Base-by-base conservation (phyloP, 345 rosid species). In the Brassica rapa region DNA sequence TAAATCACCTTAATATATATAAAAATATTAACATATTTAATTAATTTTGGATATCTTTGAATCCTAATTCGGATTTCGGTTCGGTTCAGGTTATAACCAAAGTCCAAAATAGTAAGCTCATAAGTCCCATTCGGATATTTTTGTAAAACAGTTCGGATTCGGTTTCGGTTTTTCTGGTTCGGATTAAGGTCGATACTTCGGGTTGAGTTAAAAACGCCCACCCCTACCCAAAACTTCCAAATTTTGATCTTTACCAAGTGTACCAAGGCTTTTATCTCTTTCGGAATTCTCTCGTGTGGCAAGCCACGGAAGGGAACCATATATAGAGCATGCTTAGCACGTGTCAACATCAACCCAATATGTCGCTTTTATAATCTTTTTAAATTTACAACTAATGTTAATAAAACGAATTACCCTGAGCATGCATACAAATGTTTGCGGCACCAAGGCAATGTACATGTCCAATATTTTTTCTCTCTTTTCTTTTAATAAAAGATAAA, bases 301-400 rank as follows among this genome's bases (percentile, higher is more conserved):
- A 49, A 43, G 37, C 6, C 59, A 71, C 35, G 2, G 14, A 29
- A 14, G 72, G 53, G 43, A 69, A 71, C 33, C 15, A 55, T 27
- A 27, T 27, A 27, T 65, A 35, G 41, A 72, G 73, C 81, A 78
- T 78, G 81, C 73, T 66, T 65, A 65, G 62, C 39, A 78, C 72
- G 77, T 78, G 81, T 78, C 81, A 29, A 29, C 60, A 2, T 65
- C 76, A 71, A 21, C 37, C 35, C 16, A 70, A 77, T 14, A 76
- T 69, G 15, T 59, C 69, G 16, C 53, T 32, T 68, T 60, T 43
- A 5, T 19, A 15, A 59, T 37, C 59, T 55, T 66, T 57, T 37
- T 66, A 37, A 35, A 65, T 39, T 57, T 59, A 30, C 66, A 7
- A 64, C 14, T 49, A 4, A 23, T 74, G 66, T 49, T 33, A 5